Percentiles rank a stretch among this genome's conserved stretches.
Conservation (phyloP, 1,284 basidiomycete species). For the Testicularia cyperi region DNA sequence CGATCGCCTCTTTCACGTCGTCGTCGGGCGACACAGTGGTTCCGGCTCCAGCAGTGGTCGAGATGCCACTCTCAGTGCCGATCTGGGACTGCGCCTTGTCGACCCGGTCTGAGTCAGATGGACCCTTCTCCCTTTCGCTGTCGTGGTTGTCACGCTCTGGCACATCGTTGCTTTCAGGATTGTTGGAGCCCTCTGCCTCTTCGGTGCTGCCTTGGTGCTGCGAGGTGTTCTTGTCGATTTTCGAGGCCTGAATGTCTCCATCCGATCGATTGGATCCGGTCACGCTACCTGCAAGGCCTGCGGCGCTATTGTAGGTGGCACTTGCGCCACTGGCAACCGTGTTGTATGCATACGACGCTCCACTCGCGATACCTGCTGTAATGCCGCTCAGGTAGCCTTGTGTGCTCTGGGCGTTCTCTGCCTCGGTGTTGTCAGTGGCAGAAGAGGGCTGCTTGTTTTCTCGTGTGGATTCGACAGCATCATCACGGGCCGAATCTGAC, state of each 20-base stretch:
- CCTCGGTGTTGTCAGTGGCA: too few relatives aligned
- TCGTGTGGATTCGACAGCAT: too few relatives aligned
- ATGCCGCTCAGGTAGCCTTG: background rate
- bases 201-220: background rate
- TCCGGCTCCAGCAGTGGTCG: conserved; percentile 33
- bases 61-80: conserved; percentile 32
- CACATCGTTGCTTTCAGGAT: too few relatives aligned
- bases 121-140: conserved; percentile 3
- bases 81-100: conserved; percentile 8
- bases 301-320: background rate
- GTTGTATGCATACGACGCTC: background rate
- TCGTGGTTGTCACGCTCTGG: conserved; percentile 1
- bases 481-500: too few relatives aligned
- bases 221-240: background rate
- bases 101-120: conserved; percentile 7
- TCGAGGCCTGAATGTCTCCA: background rate
- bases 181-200: background rate
- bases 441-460: too few relatives aligned
- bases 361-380: background rate
- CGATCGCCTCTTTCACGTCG: conserved; percentile 6
- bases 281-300: background rate
- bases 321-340: background rate
- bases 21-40: conserved; percentile 34
- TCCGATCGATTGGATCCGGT: too few relatives aligned
- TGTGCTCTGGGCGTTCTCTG: too few relatives aligned